These are phyloP conservation scores for Trichoderma koningiopsis DNA, from an alignment of 2,329 filamentous ascomycete species.

Conservation along the genomic window DNA sequence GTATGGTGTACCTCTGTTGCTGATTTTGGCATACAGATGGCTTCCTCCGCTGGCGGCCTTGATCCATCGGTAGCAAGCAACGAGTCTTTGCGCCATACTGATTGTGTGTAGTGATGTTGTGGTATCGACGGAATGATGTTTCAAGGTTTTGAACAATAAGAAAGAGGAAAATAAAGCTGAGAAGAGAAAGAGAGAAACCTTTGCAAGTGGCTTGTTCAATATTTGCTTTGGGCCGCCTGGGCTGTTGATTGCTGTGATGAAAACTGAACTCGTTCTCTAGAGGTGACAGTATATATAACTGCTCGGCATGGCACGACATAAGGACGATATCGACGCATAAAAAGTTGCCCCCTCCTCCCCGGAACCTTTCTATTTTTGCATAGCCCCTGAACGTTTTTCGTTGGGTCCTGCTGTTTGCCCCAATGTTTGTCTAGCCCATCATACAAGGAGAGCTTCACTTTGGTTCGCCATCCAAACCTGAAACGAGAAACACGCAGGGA, in stretches of 20 bases:
- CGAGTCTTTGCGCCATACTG: constrained; percentile 21
- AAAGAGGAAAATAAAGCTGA: too few relatives aligned
- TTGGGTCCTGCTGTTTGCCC: constrained; percentile 13
- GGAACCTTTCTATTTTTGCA: background rate
- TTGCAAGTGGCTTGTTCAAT: background rate
- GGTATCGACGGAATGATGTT: background rate
- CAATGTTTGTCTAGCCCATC: constrained; percentile 17
- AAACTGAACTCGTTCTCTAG: background rate
- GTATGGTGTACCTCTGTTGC: constrained; percentile 5
- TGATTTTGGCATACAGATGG: constrained; percentile 18
- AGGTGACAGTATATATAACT: background rate
- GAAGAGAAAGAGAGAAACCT: background rate
- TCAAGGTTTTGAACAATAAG: background rate
- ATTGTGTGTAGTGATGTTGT: background rate
- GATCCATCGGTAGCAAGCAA: constrained; percentile 25
- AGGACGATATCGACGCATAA: constrained; percentile 2
- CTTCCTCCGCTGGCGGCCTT: constrained; percentile 16
- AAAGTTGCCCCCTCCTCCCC: background rate
- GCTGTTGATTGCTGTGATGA: background rate
- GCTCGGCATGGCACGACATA: background rate
- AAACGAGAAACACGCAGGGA: constrained; percentile 22
- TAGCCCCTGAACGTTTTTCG: constrained; percentile 6
- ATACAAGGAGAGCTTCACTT: constrained; percentile 22
- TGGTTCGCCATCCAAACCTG: constrained; percentile 18
- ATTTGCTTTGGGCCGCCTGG: background rate